Percentiles rank a stretch among this genome's conserved stretches.
Conservation (phyloP, 2,329 filamentous ascomycete species). For the Hawksworthiomyces lignivorus region DNA sequence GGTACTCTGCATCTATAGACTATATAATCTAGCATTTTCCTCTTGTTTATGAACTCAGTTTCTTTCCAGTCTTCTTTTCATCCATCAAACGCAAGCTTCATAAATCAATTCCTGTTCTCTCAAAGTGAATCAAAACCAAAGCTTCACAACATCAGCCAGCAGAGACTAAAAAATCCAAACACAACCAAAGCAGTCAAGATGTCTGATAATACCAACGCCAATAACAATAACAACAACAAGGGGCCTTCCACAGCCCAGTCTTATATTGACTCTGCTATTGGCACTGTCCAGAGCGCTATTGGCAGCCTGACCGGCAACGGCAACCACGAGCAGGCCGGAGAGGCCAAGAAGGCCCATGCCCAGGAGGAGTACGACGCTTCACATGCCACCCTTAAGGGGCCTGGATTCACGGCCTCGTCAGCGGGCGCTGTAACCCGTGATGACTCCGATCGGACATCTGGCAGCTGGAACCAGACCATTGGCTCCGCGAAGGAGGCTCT, state of each 20-base stretch:
- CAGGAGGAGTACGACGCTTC: conserved; percentile 64
- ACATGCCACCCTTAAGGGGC: conserved; percentile 67
- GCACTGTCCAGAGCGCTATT: conserved; percentile 62
- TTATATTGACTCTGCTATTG: conserved; percentile 64
- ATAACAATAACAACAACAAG: conserved; percentile 20
- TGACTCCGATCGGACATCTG: conserved; percentile 61
- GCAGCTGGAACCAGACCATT: conserved; percentile 82
- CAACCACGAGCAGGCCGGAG: conserved; percentile 57
- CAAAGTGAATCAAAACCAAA: no score
- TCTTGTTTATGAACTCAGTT: no score
- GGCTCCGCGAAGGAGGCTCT: conserved; percentile 76
- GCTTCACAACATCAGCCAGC: no score
- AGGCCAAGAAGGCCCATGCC: conserved; percentile 58
- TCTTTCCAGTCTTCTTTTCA: no score
- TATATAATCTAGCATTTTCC: no score
- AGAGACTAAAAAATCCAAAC: no score
- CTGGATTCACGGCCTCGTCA: conserved; percentile 60
- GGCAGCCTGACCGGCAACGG: conserved; percentile 67
- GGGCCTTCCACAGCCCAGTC: conserved; percentile 72
- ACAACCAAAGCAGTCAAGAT: conserved; percentile 26
- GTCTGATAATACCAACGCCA: conserved; percentile 19
- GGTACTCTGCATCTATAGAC: no score
- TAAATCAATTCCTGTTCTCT: no score
- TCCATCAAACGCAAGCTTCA: no score
- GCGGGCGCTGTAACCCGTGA: conserved; percentile 65